Base-by-base conservation (phyloP, 176 grass and related monocot genomes). In the Paspalum vaginatum region DNA sequence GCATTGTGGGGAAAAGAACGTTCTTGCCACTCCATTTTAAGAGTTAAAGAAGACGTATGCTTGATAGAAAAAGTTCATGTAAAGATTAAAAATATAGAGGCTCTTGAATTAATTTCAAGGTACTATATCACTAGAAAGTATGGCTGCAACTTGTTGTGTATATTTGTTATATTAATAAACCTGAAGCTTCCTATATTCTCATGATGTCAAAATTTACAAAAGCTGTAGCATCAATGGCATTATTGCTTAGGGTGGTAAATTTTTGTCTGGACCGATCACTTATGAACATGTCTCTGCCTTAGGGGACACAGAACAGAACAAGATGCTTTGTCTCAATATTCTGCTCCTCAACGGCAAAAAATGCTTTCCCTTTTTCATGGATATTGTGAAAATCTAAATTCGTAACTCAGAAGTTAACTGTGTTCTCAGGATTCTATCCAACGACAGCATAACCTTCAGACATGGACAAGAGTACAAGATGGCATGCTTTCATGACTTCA, bases 351-450 rank as follows among this genome's bases (percentile, higher is more conserved):
- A 46, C 16, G 47, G 47, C 38, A 76, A 52, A 58, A 37, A 70
- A 70, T 48, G 27, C 8, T 42, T 22, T 73, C 12, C 76, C 22
- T 25, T 74, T 48, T 80, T 75, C 57, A 63, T 54, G 59, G 16
- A 41, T 56, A 43, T 14, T 49, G 51, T 45, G 42, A 26, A 39
- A 63, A 38, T 46, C 24, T 2, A 52, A 70, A 63, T 17, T 7
- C 50, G 58, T 59, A 59, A 59, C 50, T 63, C 14, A 55, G 5
- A 79, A 76, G 4, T 38, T 46, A 46, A 69, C 66, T 60, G 56
- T 68, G 15, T 68, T 75, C 44, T 83, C 65, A 6, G 40, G n/a
- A 83, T 5, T 58, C 42, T 74, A 55, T 83, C 12, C 11, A 65
- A 5, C 49, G 68, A 12, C 14, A 55, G 40, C 2, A 8, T 78